Conservation (phyloP, 1,284 basidiomycete genomes). For the Pseudozyma hubeiensis region DNA sequence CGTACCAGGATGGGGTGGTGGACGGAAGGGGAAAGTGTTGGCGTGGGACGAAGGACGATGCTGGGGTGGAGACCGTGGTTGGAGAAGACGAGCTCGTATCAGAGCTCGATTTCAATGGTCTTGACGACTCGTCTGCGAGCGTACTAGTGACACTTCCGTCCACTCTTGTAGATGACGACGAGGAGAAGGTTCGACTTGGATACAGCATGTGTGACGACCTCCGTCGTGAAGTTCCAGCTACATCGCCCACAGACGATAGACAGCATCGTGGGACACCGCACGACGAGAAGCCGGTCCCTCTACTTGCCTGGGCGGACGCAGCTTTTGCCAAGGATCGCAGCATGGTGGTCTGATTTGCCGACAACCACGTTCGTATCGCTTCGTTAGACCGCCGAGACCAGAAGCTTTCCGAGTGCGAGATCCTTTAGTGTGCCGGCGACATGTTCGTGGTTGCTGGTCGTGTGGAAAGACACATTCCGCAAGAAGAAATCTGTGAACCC, state of each 20-base stretch:
- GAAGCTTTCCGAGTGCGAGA: too few relatives aligned
- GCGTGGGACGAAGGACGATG: conserved; percentile 64
- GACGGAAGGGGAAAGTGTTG: conserved; percentile 70
- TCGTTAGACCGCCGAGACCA: too few relatives aligned
- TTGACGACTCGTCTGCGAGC: too few relatives aligned
- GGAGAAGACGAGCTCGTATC: neutral
- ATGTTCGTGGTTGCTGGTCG: conserved; percentile 5
- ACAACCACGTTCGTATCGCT: neutral
- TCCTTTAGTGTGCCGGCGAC: neutral
- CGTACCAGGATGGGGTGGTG: conserved; percentile 89
- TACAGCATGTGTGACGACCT: too few relatives aligned
- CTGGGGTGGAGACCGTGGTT: neutral
- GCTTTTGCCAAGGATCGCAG: conserved; percentile 1
- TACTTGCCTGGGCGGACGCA: neutral
- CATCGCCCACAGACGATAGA: too few relatives aligned
- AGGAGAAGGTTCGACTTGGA: too few relatives aligned
- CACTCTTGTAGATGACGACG: too few relatives aligned
- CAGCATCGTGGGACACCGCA: neutral
- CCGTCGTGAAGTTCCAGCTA: too few relatives aligned
- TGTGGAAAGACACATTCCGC: neutral
- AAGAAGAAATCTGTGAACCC: conserved; percentile 17
- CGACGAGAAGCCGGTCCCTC: neutral
- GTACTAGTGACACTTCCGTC: too few relatives aligned
- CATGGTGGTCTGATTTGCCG: neutral
- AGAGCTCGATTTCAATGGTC: too few relatives aligned